Evolutionary conservation across 1,284 basidiomycete genomes (phyloP).

Genomic region (Coniophora puteana): DNA sequence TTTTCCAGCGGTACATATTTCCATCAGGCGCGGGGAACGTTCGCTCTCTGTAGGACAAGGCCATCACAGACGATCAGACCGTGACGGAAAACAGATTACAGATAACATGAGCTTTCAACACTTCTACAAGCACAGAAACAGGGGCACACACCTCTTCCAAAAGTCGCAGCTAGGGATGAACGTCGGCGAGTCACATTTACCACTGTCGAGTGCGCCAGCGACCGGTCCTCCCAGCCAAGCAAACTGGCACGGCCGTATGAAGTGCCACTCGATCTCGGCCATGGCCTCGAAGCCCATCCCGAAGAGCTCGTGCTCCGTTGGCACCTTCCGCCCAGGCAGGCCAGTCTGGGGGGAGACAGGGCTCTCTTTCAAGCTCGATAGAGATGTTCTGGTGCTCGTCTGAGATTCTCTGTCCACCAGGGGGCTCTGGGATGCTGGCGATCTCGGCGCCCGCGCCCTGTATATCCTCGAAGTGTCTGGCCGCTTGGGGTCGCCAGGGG

Average conservation of each 20-base stretch:
- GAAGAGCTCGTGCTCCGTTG: neutral
- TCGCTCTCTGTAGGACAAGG: neutral
- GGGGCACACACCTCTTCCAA: neutral
- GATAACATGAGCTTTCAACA: too few species aligned
- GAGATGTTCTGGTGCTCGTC: neutral
- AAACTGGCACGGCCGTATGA: slow-evolving; percentile 2
- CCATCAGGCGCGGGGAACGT: slow-evolving; percentile 5
- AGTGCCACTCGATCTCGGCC: slow-evolving; percentile 9
- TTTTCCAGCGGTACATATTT: slow-evolving; percentile 3
- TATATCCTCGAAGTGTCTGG: slow-evolving; percentile 5
- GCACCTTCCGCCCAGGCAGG: neutral
- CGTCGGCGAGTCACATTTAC: slow-evolving; percentile 1
- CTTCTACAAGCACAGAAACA: too few species aligned
- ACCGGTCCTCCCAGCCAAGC: slow-evolving; percentile 2
- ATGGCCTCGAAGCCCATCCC: slow-evolving; percentile 3
- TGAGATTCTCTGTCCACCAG: neutral
- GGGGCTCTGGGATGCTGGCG: neutral
- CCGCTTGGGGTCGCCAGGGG: slow-evolving; percentile 3
- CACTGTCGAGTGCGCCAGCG: neutral
- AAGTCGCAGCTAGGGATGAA: slow-evolving; percentile 5
- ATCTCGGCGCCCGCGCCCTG: slow-evolving; percentile 1
- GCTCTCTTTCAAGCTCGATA: too few species aligned
- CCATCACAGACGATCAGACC: neutral
- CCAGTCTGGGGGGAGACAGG: neutral
- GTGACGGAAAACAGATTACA: too few species aligned